Evolutionary conservation across 805 yeast species (phyloP), one percentile per base, ranked within the genome.

Genomic region (Kuraishia molischiana): DNA sequence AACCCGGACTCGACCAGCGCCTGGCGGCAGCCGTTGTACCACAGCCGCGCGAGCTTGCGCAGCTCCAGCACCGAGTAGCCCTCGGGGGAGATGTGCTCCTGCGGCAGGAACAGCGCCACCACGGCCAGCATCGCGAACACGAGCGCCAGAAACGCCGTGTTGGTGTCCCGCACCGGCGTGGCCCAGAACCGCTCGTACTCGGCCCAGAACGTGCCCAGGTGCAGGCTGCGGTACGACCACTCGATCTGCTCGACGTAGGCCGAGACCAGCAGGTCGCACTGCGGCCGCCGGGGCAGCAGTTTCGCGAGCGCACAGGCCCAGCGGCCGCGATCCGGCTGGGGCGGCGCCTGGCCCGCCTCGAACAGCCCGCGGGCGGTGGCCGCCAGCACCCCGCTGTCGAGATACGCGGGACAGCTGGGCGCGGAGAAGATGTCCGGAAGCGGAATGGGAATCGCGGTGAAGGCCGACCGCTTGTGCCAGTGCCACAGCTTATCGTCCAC

Each of bases 21-120:
- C 34, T 44, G 47, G 10, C 39, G 38, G 35, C 41, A 39, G 3
- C 40, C 41, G 2, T 21, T 19, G 28, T 32, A 41, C 45, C 45
- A 44, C 2, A 44, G 18, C 10, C 13, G 10, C 1, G 43, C 10
- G 35, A 34, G 32, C 1, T 34, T n/a, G 11, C 39, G 30, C 3
- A 39, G 26, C 6, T 29, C 19, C 14, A 22, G 10, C 17, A 32
- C 17, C 28, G 35, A 19, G 18, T 19, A 10, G 15, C 24, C 20
- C 13, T 31, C 35, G 24, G 35, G 36, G 10, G 32, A 35, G 15
- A 38, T 32, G 3, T 29, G 11, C 6, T 35, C 22, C 32, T 34
- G 28, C 10, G 43, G 29, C 2, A 32, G 21, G 29, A 33, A 11
- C 6, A 24, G 26, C 11, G 41, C 19, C 3, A 41, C 41, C 1